Evolutionary conservation across 2,329 filamentous ascomycete species (phyloP).

Genomic region (Fusarium beomiforme): DNA sequence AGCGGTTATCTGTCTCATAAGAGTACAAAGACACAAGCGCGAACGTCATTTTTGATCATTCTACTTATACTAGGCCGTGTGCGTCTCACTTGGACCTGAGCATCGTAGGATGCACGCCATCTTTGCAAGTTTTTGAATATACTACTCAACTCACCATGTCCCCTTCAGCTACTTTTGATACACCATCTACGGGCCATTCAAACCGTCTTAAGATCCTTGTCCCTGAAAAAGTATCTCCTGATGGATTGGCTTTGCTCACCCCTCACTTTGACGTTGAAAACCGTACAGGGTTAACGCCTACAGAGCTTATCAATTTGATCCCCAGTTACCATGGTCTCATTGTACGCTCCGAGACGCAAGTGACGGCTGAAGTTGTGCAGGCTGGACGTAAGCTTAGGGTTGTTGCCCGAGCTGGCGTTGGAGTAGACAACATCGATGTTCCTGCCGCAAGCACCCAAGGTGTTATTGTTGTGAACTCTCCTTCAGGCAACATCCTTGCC

Average conservation of each 20-base stretch:
- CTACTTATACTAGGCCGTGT: conserved; percentile 28
- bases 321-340: conserved; percentile 79
- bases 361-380: conserved; percentile 73
- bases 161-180: conserved; percentile 42
- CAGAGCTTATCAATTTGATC: conserved; percentile 74
- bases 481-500: conserved; percentile 81
- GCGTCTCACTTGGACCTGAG: conserved; percentile 9
- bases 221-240: conserved; percentile 82
- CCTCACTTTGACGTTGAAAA: conserved; percentile 76
- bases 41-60: conserved; percentile 30
- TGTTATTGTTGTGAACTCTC: conserved; percentile 83
- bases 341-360: conserved; percentile 83
- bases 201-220: conserved; percentile 68
- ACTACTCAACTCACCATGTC: conserved; percentile 37
- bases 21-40: conserved; percentile 21
- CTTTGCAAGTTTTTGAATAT: conserved; percentile 19
- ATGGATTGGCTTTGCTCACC: conserved; percentile 76
- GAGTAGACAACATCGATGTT: conserved; percentile 85
- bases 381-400: conserved; percentile 77
- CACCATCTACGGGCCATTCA: conserved; percentile 12
- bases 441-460: conserved; percentile 76
- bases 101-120: conserved; percentile 11
- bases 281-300: conserved; percentile 67
- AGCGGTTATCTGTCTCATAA: conserved; percentile 27
- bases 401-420: conserved; percentile 82